Base-by-base conservation (phyloP, 73 alveolate species). In the Stentor coeruleus region DNA sequence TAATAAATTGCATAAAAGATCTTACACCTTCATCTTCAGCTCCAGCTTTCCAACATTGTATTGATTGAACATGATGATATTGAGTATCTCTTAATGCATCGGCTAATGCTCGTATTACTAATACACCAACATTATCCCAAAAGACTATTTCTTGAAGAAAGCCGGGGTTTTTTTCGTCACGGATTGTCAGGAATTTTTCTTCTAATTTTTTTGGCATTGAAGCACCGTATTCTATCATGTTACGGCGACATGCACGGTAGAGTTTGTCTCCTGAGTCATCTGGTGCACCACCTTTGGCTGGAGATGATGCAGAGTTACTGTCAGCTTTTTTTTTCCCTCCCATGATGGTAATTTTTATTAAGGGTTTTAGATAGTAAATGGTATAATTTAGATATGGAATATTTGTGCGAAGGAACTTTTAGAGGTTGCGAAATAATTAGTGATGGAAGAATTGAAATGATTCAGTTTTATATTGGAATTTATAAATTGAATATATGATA, bases 151-250 rank as follows among this genome's bases (percentile, higher is more conserved):
- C 80, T 28, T 11, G 11, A 14, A 60, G 28, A 26, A 14, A 6
- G 11, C 28, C 80, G 6, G 80, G 80, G 41, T 60, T 60, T 35
- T 60, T 60, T 60, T 60, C 80, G 41, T 60, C 80, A 14, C 80
- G 37, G 41, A n/a, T 14, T 60, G 37, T 6, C 6, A 35, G 55
- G 41, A 60, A 60, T 26, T 35, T 60, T 28, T n/a, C 80, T 60
- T 60, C 80, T 14, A 60, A 38, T 38, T 60, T 60, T 60, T 60
- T 60, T 14, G 80, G 80, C 80, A 60, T 60, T 28, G 80, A 60
- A 11, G 28, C 80, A 28, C 80, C 80, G 37, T n/a, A n/a, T 60
- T 60, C 80, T 11, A 28, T 11, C 28, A 60, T 14, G 14, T 26
- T 28, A 6, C 41, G 11, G 14, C 80, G 37, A 6, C 6, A 11